A percentile compares a stretch with the other conserved stretches of the same genome.
Evolutionary conservation across 2,329 filamentous ascomycete genomes (phyloP).

Genomic region (Zymoseptoria tritici): DNA sequence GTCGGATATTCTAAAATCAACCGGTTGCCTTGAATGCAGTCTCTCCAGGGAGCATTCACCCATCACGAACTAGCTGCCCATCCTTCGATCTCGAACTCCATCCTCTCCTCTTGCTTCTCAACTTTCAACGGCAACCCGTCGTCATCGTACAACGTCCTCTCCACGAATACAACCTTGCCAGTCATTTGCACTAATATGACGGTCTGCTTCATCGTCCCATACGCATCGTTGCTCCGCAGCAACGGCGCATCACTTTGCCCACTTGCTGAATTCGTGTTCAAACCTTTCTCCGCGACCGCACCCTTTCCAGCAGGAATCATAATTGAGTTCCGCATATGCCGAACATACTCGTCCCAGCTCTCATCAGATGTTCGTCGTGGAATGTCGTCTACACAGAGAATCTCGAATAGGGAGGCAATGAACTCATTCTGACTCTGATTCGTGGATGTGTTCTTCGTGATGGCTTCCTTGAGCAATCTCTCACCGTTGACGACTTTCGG

Average conservation of each 20-base stretch:
- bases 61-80: too few species aligned
- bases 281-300: conserved; percentile 34
- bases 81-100: too few species aligned
- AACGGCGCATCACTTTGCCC: conserved; percentile 19
- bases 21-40: too few species aligned
- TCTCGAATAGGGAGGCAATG: conserved; percentile 44
- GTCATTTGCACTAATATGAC: conserved; percentile 49
- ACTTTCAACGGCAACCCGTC: too few species aligned
- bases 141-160: conserved; percentile 53
- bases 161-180: conserved; percentile 54
- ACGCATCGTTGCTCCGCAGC: conserved; percentile 37
- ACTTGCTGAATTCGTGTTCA: conserved; percentile 19
- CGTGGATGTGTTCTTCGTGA: conserved; percentile 37
- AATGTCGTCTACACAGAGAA: conserved; percentile 50
- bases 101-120: too few species aligned
- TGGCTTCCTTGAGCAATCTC: conserved; percentile 42
- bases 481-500: conserved; percentile 55
- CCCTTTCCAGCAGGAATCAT: conserved; percentile 52
- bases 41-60: too few species aligned
- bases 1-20: too few species aligned
- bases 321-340: conserved; percentile 52
- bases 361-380: conserved; percentile 44
- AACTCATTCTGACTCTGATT: conserved; percentile 42
- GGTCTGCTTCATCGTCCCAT: conserved; percentile 60
- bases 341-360: conserved; percentile 48